Percentiles rank a stretch among this genome's conserved stretches.
These are phyloP conservation scores for Gaeumannomyces sp. DNA, from an alignment of 2,329 filamentous ascomycete genomes.

Conservation along the genomic window DNA sequence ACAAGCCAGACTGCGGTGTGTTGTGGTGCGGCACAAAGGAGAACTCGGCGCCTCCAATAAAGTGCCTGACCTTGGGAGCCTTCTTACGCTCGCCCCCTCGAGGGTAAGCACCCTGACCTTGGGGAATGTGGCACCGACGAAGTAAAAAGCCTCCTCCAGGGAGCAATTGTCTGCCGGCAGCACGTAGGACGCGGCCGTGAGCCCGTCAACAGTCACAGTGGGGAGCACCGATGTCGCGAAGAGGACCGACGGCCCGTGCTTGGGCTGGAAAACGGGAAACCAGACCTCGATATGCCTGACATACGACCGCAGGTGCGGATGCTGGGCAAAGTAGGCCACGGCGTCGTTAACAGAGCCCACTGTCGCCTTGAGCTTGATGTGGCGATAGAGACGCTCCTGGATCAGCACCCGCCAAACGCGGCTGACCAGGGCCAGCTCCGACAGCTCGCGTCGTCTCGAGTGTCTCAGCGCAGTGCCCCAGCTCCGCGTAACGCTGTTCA, in stretches of 20 bases:
- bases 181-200: slow-evolving; percentile 52
- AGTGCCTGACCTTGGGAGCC: slow-evolving; percentile 60
- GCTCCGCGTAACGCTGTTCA: slow-evolving; percentile 47
- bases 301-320: slow-evolving; percentile 54
- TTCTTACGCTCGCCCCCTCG: slow-evolving; percentile 72
- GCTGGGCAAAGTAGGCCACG: slow-evolving; percentile 51
- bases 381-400: slow-evolving; percentile 66
- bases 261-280: slow-evolving; percentile 67
- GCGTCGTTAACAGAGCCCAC: slow-evolving; percentile 55
- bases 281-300: slow-evolving; percentile 71
- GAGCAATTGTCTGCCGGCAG: slow-evolving; percentile 61
- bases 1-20: too few relatives aligned
- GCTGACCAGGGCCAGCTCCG: slow-evolving; percentile 57
- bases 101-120: slow-evolving; percentile 61
- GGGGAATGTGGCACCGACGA: slow-evolving; percentile 53
- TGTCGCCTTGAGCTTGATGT: slow-evolving; percentile 70
- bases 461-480: slow-evolving; percentile 62
- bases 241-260: slow-evolving; percentile 36
- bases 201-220: slow-evolving; percentile 47
- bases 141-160: slow-evolving; percentile 62
- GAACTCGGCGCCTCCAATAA: slow-evolving; percentile 24
- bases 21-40: too few relatives aligned
- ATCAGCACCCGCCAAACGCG: slow-evolving; percentile 60
- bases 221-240: slow-evolving; percentile 41
- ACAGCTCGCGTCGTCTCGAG: slow-evolving; percentile 60